Percentiles rank a stretch among this genome's conserved stretches.
These are phyloP conservation scores for Gaeumannomyces sp. DNA, from an alignment of 2,329 filamentous ascomycete genomes.

Conservation along the genomic window DNA sequence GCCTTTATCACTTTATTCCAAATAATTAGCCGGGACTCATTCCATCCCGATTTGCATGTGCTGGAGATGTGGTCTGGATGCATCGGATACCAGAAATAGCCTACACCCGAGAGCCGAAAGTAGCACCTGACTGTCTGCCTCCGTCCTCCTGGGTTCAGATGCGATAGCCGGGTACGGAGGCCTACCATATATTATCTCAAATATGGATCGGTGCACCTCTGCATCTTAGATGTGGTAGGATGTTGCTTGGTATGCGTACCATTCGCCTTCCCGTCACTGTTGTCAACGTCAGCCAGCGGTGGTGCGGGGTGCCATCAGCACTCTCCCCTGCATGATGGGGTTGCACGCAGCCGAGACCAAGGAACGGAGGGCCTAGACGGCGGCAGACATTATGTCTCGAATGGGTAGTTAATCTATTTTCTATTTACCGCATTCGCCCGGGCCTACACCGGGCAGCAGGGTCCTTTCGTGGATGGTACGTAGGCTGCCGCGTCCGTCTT, in stretches of 20 bases:
- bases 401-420: neutral
- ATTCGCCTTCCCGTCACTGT: neutral
- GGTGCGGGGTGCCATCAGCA: neutral
- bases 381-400: neutral
- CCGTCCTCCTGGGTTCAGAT: neutral
- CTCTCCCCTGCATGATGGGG: neutral
- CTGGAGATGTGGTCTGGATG: neutral
- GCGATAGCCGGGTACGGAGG: no score
- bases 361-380: neutral
- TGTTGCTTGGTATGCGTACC: no score
- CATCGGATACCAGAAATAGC: neutral
- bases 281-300: neutral
- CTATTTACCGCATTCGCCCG: neutral
- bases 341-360: neutral
- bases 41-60: no score
- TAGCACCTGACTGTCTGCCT: neutral
- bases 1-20: neutral
- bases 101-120: neutral
- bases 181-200: no score
- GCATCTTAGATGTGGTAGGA: no score
- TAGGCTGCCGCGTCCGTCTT: neutral
- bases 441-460: neutral
- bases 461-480: neutral
- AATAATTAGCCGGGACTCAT: neutral
- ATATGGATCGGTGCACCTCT: no score